phyloP scores from a whole-genome alignment of 306 rosid genomes.

The Cicer judaicum region DNA sequence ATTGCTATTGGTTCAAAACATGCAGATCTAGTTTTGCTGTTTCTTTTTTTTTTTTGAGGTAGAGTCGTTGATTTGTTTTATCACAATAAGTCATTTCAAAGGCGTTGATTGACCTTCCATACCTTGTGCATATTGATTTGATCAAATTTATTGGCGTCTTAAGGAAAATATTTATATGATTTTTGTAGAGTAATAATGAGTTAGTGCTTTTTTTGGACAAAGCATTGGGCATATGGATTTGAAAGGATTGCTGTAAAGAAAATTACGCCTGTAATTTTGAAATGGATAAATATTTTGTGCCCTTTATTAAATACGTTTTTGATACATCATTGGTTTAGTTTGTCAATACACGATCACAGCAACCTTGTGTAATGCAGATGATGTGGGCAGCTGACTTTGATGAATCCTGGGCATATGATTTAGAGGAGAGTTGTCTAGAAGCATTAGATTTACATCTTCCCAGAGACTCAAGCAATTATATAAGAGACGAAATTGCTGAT shows the following conservation, averaged over 20 bases:
- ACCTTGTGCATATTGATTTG: conserved; percentile 27
- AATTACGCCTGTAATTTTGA: conserved; percentile 26
- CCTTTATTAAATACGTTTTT: conserved; percentile 13
- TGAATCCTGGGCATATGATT: conserved; percentile 65
- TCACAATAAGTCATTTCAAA: conserved; percentile 19
- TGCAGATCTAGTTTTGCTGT: conserved; percentile 14
- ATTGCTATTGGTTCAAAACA: conserved; percentile 21
- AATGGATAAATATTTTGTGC: conserved; percentile 8
- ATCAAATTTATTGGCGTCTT: conserved; percentile 37
- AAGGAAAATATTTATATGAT: conserved; percentile 10
- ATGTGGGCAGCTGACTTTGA: conserved; percentile 99
- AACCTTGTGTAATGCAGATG: conserved; percentile 66
- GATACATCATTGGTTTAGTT: conserved; percentile 25
- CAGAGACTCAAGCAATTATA: conserved; percentile 54
- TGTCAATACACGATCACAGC: conserved; percentile 34
- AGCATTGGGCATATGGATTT: conserved; percentile 20
- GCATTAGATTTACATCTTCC: conserved; percentile 72
- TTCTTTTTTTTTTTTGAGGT: conserved; percentile 27
- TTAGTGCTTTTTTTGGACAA: conserved; percentile 1
- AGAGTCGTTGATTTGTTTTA: conserved; percentile 24
- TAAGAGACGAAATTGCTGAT: conserved; percentile 51
- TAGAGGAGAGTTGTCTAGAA: conserved; percentile 72
- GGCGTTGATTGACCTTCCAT: conserved; percentile 13
- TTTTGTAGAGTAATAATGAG: conserved; percentile 22
- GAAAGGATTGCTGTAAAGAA: conserved; percentile 18